These are phyloP conservation scores for Podospora pseudoanserina DNA, from an alignment of 495 filamentous ascomycete species.

Conservation along the genomic window DNA sequence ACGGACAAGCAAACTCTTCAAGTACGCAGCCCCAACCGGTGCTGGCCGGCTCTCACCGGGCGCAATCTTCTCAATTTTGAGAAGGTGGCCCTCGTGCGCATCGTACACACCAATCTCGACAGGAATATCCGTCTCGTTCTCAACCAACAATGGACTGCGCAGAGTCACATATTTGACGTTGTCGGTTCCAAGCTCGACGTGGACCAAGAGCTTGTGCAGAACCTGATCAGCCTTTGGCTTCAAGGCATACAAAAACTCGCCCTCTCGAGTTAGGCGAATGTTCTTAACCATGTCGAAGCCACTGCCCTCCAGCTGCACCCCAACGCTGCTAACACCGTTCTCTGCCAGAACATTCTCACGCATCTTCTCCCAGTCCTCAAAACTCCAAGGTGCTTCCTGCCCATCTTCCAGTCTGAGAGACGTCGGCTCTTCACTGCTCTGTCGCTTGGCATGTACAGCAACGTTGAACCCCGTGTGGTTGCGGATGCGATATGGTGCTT, in stretches of 20 bases:
- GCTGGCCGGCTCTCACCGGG: conserved; percentile 89
- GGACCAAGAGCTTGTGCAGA: conserved; percentile 84
- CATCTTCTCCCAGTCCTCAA: conserved; percentile 91
- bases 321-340: conserved; percentile 66
- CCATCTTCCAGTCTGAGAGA: conserved; percentile 84
- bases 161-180: conserved; percentile 98
- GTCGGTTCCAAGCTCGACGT: conserved; percentile 82
- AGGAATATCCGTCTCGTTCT: conserved; percentile 96
- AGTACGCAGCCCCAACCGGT: conserved; percentile 85
- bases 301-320: conserved; percentile 83
- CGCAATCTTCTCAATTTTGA: conserved; percentile 96
- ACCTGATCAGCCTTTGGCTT: conserved; percentile 74
- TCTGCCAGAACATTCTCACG: conserved; percentile 87
- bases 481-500: conserved; percentile 88
- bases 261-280: conserved; percentile 89
- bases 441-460: conserved; percentile 71
- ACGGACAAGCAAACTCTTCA: conserved; percentile 85
- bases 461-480: conserved; percentile 95
- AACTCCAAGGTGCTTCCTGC: conserved; percentile 90
- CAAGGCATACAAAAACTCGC: conserved; percentile 82
- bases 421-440: conserved; percentile 51
- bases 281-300: conserved; percentile 86
- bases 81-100: conserved; percentile 78
- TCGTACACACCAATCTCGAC: conserved; percentile 93
- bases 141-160: conserved; percentile 89